These are phyloP conservation scores for Cyclostephanos invisitatus DNA, from an alignment of 108 stramenopile genomes.

Conservation along the genomic window DNA sequence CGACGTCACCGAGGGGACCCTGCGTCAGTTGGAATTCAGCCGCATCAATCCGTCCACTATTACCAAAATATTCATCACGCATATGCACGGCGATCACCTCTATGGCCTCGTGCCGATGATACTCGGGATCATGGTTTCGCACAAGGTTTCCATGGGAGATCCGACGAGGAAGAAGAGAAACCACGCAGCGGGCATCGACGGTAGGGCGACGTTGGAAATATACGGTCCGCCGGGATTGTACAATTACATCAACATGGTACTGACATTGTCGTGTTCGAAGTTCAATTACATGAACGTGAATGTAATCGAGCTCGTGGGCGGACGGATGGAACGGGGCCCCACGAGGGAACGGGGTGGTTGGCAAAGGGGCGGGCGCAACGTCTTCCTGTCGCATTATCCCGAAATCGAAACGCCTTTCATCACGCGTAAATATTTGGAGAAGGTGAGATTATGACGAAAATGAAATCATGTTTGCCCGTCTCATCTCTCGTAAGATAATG, in stretches of 20 bases:
- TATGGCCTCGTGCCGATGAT: constrained; percentile 88
- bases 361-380: constrained; percentile 47
- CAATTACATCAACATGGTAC: constrained; percentile 70
- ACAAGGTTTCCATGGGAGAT: constrained; percentile 13
- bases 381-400: constrained; percentile 61
- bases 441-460: constrained; percentile 13
- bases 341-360: constrained; percentile 11
- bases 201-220: constrained; percentile 52
- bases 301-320: constrained; percentile 75
- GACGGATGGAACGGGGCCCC: constrained; percentile 47
- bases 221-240: constrained; percentile 82
- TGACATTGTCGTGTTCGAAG: constrained; percentile 55
- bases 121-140: constrained; percentile 37
- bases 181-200: neutral
- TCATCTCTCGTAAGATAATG: neutral
- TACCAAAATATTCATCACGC: constrained; percentile 83
- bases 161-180: constrained; percentile 25
- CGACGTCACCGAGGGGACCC: constrained; percentile 92
- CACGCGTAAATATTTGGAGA: constrained; percentile 28
- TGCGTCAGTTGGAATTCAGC: constrained; percentile 67
- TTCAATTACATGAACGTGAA: constrained; percentile 56
- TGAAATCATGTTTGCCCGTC: neutral
- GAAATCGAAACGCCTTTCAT: constrained; percentile 49
- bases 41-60: constrained; percentile 37
- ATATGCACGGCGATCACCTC: constrained; percentile 94